Base-by-base conservation (phyloP, 1,284 basidiomycete genomes). In the Ceratobasidium sp. region DNA sequence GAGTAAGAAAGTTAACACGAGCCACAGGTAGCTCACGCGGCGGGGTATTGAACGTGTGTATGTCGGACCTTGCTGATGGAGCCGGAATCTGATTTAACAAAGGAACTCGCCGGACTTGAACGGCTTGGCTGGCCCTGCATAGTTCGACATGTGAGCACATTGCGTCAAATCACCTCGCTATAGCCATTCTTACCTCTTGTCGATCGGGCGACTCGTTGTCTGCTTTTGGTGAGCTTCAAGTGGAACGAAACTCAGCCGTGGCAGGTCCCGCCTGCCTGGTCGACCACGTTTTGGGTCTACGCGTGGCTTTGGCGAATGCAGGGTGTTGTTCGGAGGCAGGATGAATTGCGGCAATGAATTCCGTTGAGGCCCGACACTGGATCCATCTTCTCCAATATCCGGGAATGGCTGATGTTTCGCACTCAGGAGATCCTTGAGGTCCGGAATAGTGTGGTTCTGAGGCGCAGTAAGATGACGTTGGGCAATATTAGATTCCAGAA, bases 141-240 rank as follows among this genome's bases (percentile, higher is more conserved):
- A 26, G 26, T 43, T 26, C 23, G 28, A 32, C 23, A 18, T 43
- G n/a, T 60, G 12, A 60, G 26, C 36, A 43, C 18, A n/a, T 32
- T 34, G 9, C 30, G 28, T 5, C 14, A 2, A 28, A 23, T 32
- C 32, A 9, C 8, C 52, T 53, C 9, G 41, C 23, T 21, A 45
- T 26, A 10, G 14, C 4, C 21, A 14, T 16, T 41, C 62, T 8
- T 9, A 53, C 62, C 50, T 16, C n/a, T 36, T 65, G 26, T 69
- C 53, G 14, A 23, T 45, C 16, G 41, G 21, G 28, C 65, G 50
- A n/a, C 36, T 26, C 5, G 65, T 69, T n/a, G 41, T 41, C 45
- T 69, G 65, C 8, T 36, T 41, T 28, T 69, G 65, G 30, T 69
- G 65, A 36, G 65, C 65, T n/a, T 69, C 65, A 14, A 69, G 65